These are phyloP conservation scores for Tricholoma terreum DNA, from an alignment of 768 basidiomycete genomes.

Conservation along the genomic window DNA sequence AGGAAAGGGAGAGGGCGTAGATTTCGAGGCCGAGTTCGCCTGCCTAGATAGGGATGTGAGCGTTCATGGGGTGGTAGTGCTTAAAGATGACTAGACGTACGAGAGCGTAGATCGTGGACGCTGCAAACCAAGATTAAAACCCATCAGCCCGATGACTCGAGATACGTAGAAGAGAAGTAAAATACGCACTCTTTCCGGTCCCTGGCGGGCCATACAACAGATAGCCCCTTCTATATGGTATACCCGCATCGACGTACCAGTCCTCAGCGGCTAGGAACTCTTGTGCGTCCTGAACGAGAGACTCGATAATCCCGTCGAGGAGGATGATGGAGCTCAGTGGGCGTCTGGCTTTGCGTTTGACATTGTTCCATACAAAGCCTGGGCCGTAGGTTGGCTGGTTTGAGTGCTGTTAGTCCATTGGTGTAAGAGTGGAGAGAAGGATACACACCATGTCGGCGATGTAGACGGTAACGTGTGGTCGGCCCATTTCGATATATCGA, in stretches of 20 bases:
- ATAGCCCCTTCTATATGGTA: constrained; percentile 57
- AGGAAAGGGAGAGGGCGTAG: constrained; percentile 56
- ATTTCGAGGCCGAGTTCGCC: constrained; percentile 83
- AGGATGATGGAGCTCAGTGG: constrained; percentile 54
- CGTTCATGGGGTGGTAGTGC: not conserved
- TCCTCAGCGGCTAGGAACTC: constrained; percentile 52
- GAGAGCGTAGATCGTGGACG: constrained; percentile 53
- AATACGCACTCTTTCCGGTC: constrained; percentile 52
- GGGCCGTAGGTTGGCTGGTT: constrained; percentile 36
- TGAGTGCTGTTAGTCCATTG: not conserved
- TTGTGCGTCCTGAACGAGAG: constrained; percentile 45
- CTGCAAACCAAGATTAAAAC: constrained; percentile 35
- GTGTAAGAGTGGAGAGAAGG: not conserved
- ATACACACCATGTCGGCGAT: constrained; percentile 28
- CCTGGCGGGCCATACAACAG: constrained; percentile 59
- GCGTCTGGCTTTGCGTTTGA: constrained; percentile 48
- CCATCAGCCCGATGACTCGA: constrained; percentile 28
- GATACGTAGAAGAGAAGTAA: not conserved
- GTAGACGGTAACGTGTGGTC: constrained; percentile 34
- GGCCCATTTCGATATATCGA: constrained; percentile 33
- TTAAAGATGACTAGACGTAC: constrained; percentile 20
- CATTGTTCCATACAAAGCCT: constrained; percentile 39
- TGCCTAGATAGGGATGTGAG: constrained; percentile 27
- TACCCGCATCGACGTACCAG: constrained; percentile 59
- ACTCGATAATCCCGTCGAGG: constrained; percentile 42